These are phyloP conservation scores for Erythrophleum ivorense DNA, from an alignment of 331 rosid species.

Conservation along the genomic window DNA sequence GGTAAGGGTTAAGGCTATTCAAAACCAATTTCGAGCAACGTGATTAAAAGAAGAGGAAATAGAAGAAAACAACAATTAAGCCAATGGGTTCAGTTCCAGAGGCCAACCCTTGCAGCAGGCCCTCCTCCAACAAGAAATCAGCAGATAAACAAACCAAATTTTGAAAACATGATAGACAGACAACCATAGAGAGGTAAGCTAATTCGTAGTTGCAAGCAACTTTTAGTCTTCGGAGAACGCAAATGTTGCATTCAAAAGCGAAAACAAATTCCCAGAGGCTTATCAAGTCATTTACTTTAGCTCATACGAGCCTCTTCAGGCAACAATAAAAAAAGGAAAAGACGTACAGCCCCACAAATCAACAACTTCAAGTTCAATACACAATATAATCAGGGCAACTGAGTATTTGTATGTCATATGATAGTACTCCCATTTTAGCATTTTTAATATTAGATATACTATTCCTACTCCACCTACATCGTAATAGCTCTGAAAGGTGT, in stretches of 20 bases:
- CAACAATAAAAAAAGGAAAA: not conserved
- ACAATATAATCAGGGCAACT: not conserved
- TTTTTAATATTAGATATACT: not conserved
- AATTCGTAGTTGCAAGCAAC: not conserved
- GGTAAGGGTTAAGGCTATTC: constrained; percentile 16
- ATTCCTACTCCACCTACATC: not conserved
- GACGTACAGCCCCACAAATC: not conserved
- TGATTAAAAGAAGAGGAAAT: not conserved
- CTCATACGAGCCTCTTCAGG: not conserved
- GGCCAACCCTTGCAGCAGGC: not conserved
- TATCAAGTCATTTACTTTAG: not conserved
- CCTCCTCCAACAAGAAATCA: constrained; percentile 1
- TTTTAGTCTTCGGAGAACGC: not conserved
- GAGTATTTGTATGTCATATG: not conserved
- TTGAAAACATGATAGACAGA: constrained; percentile 3
- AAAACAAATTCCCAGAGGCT: not conserved
- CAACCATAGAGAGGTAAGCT: not conserved
- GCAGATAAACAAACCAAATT: not conserved
- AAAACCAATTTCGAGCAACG: constrained; percentile 11
- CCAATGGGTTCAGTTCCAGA: not conserved
- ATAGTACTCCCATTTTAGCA: constrained; percentile 8
- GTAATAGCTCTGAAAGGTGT: not conserved
- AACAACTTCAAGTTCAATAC: not conserved
- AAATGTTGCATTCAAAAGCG: not conserved
- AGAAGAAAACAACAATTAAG: not conserved